These are phyloP conservation scores for Mycena capillaripes DNA, from an alignment of 768 basidiomycete species.

Conservation along the genomic window DNA sequence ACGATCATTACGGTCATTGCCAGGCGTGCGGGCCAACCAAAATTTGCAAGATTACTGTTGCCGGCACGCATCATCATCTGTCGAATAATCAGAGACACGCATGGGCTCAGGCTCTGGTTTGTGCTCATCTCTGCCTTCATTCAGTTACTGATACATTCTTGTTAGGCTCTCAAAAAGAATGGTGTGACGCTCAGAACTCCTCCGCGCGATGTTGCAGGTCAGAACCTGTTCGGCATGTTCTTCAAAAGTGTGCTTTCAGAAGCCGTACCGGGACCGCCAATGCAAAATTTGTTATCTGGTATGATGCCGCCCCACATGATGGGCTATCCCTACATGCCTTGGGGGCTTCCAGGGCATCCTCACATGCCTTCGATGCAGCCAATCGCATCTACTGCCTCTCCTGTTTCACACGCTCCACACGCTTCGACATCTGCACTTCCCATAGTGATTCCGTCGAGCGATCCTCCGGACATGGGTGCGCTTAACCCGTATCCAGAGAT, in stretches of 20 bases:
- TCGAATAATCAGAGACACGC: neutral
- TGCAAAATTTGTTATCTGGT: too few species aligned
- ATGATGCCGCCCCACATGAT: neutral
- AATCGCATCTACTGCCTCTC: neutral
- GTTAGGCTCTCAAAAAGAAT: constrained; percentile 9
- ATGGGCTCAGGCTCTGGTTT: constrained; percentile 5
- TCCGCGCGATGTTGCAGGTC: constrained; percentile 2
- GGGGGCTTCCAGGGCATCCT: neutral
- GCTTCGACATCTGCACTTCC: neutral
- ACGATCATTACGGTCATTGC: neutral
- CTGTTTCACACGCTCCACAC: neutral
- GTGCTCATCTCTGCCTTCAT: neutral
- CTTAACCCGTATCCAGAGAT: constrained; percentile 20
- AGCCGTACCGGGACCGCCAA: too few species aligned
- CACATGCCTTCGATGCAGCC: neutral
- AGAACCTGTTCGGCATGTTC: constrained; percentile 19
- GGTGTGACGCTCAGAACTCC: constrained; percentile 15
- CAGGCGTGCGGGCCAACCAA: constrained; percentile 14
- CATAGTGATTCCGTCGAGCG: constrained; percentile 5
- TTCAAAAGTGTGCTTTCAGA: neutral
- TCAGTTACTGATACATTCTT: neutral
- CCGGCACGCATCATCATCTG: constrained; percentile 2
- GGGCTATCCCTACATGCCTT: neutral
- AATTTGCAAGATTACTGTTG: constrained; percentile 15
- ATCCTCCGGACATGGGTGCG: constrained; percentile 12